Percentiles rank a stretch among this genome's conserved stretches.
Conservation (phyloP, 2,329 filamentous ascomycete species). For the Emydomyces testavorans region DNA sequence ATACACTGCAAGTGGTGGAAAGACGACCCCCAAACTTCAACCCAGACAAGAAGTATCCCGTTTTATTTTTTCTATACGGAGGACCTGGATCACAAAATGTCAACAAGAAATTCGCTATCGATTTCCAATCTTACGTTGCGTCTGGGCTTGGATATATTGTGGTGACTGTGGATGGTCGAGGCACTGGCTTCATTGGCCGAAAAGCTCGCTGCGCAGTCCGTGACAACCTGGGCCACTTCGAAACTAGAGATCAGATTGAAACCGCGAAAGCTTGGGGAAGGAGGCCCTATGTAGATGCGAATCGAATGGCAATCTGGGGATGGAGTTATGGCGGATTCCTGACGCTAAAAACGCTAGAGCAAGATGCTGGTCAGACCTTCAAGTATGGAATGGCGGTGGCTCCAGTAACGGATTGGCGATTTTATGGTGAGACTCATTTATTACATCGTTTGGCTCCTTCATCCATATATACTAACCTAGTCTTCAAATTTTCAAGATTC, state of each 20-base stretch:
- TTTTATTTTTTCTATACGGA: slow-evolving; percentile 89
- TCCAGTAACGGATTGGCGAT: slow-evolving; percentile 95
- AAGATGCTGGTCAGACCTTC: slow-evolving; percentile 80
- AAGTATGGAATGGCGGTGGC: slow-evolving; percentile 96
- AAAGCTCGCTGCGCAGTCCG: slow-evolving; percentile 70
- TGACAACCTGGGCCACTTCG: slow-evolving; percentile 71
- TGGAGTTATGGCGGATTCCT: slow-evolving; percentile 97
- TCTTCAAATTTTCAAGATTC: slow-evolving; percentile 44
- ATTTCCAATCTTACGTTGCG: slow-evolving; percentile 85
- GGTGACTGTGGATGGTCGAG: slow-evolving; percentile 84
- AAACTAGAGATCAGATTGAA: slow-evolving; percentile 82
- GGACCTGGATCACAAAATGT: slow-evolving; percentile 90
- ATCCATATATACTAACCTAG: slow-evolving; percentile 1
- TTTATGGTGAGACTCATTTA: slow-evolving; percentile 50
- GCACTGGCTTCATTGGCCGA: slow-evolving; percentile 82
- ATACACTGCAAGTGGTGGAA: slow-evolving; percentile 63
- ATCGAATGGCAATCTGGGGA: slow-evolving; percentile 86
- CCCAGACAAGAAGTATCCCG: slow-evolving; percentile 72
- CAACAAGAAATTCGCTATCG: slow-evolving; percentile 63
- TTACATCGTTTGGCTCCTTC: not conserved
- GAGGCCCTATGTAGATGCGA: slow-evolving; percentile 70
- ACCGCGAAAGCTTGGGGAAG: slow-evolving; percentile 73
- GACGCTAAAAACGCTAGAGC: slow-evolving; percentile 87
- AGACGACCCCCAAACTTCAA: slow-evolving; percentile 83
- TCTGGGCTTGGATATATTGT: slow-evolving; percentile 81